Percentiles rank a stretch among this genome's conserved stretches.
These are phyloP conservation scores for Marasmius sp. DNA, from an alignment of 1,284 basidiomycete genomes.

Conservation along the genomic window DNA sequence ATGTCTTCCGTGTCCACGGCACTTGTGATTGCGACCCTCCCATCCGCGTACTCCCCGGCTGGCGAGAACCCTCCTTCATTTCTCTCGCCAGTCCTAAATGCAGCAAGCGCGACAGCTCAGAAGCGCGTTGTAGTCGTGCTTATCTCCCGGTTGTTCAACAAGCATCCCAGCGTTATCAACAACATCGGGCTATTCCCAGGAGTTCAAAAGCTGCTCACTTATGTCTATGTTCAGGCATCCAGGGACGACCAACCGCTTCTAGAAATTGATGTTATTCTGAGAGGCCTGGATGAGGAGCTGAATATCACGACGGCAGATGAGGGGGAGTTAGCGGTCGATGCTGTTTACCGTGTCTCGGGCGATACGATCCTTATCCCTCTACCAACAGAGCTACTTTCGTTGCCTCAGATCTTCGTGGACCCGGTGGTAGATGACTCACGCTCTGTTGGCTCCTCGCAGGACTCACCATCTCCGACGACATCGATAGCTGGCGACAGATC, in stretches of 20 bases:
- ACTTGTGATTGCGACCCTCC: constrained; percentile 54
- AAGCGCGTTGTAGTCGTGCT: constrained; percentile 61
- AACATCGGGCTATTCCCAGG: constrained; percentile 54
- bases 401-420: constrained; percentile 24
- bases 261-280: constrained; percentile 68
- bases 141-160: constrained; percentile 57
- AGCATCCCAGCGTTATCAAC: constrained; percentile 35
- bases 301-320: constrained; percentile 30
- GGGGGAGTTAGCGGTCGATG: constrained; percentile 39
- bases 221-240: constrained; percentile 73
- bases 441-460: background rate
- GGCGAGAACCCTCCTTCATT: constrained; percentile 40
- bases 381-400: constrained; percentile 32
- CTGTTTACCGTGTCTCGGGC: constrained; percentile 51
- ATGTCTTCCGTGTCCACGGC: constrained; percentile 19
- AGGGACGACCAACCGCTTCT: constrained; percentile 66
- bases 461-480: constrained; percentile 4
- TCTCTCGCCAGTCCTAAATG: constrained; percentile 50
- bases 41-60: constrained; percentile 34
- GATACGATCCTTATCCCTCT: constrained; percentile 33
- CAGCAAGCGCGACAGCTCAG: constrained; percentile 45
- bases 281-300: constrained; percentile 44
- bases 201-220: constrained; percentile 68
- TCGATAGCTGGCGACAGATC: constrained; percentile 23
- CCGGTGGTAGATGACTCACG: background rate